Percentiles rank a stretch among this genome's conserved stretches.
These are phyloP conservation scores for Isoetes engelmannii DNA, from an alignment of 83 land plant species.

Conservation along the genomic window DNA sequence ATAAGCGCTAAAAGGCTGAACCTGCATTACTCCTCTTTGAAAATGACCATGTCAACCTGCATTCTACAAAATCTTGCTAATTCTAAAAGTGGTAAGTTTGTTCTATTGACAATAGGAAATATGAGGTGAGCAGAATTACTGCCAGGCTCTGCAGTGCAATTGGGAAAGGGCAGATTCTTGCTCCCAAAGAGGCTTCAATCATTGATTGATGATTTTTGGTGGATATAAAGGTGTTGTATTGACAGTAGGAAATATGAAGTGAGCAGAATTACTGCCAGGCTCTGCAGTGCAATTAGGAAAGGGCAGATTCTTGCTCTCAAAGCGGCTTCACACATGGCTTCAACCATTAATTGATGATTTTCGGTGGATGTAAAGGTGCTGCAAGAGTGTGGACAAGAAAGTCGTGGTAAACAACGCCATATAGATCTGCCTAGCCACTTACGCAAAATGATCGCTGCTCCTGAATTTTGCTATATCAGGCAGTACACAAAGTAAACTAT, in stretches of 20 bases:
- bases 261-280: slow-evolving; percentile 10
- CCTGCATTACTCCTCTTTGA: no score
- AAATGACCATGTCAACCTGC: no score
- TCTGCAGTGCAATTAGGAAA: slow-evolving; percentile 9
- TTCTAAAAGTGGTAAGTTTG: no score
- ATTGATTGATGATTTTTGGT: slow-evolving; percentile 12
- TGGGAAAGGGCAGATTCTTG: slow-evolving; percentile 13
- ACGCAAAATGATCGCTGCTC: no score
- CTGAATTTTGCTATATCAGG: no score
- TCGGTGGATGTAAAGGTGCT: slow-evolving; percentile 14
- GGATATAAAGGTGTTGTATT: slow-evolving; percentile 11
- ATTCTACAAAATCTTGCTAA: no score
- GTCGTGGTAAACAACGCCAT: not conserved
- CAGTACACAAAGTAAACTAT: no score
- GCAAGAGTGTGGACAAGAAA: slow-evolving; percentile 11
- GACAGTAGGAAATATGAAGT: no score
- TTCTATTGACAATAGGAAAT: no score
- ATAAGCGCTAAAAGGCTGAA: no score
- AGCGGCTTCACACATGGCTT: slow-evolving; percentile 6
- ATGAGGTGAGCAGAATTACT: slow-evolving; percentile 12
- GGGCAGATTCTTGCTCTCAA: slow-evolving; percentile 8
- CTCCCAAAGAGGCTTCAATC: slow-evolving; percentile 1
- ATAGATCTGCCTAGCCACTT: no score
- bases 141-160: slow-evolving; percentile 7
- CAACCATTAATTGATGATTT: slow-evolving; percentile 9